phyloP scores from a whole-genome alignment of 345 rosid species.

The Moricandia moricandioides region DNA sequence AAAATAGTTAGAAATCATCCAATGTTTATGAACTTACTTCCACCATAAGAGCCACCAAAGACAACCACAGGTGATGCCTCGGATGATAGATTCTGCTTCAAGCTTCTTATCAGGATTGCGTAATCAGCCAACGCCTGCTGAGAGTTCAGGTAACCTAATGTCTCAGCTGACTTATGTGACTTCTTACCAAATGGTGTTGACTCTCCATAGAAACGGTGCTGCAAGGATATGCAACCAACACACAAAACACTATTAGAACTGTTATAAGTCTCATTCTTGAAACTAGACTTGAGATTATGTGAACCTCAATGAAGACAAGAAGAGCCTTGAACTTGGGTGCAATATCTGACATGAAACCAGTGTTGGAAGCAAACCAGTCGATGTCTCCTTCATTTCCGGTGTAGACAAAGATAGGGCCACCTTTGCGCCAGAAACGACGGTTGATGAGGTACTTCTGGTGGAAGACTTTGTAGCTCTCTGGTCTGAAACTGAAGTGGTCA shows the following conservation, averaged over 20 bases:
- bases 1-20: neutral
- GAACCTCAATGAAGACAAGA: conserved; percentile 68
- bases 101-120: conserved; percentile 62
- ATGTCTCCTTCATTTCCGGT: conserved; percentile 83
- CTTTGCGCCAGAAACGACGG: conserved; percentile 49
- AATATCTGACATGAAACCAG: conserved; percentile 77
- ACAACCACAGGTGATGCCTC: conserved; percentile 77
- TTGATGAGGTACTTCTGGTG: conserved; percentile 73
- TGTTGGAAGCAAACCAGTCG: conserved; percentile 79
- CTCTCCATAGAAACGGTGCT: conserved; percentile 82
- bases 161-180: conserved; percentile 53
- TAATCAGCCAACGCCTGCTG: conserved; percentile 83
- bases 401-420: conserved; percentile 68
- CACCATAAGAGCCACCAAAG: conserved; percentile 93
- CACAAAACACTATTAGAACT: neutral
- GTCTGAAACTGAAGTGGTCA: conserved; percentile 69
- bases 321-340: conserved; percentile 81
- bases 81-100: conserved; percentile 69
- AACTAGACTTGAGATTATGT: neutral
- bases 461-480: conserved; percentile 54
- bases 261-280: neutral
- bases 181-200: conserved; percentile 68
- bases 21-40: conserved; percentile 49
- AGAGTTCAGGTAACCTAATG: conserved; percentile 67
- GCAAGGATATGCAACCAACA: conserved; percentile 22